Percentiles rank a stretch among this genome's conserved stretches.
phyloP scores from a whole-genome alignment of 2,329 filamentous ascomycete species.

The Ophiocordyceps unilateralis region DNA sequence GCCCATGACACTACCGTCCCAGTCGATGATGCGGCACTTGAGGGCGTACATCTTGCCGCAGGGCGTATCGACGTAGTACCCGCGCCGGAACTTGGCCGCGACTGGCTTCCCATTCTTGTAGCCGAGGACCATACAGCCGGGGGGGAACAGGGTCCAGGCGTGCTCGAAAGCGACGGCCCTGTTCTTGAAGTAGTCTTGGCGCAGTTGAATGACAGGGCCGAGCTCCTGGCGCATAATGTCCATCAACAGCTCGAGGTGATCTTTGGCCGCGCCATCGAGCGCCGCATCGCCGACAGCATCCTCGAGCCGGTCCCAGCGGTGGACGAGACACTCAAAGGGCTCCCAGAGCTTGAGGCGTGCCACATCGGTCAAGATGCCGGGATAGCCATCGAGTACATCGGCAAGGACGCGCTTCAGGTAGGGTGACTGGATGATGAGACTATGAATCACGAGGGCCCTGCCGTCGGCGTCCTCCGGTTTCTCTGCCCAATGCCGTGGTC shows the following conservation, averaged over 20 bases:
- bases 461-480: constrained; percentile 35
- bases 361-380: constrained; percentile 40
- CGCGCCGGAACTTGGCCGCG: constrained; percentile 20
- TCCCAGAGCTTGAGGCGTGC: constrained; percentile 42
- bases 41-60: constrained; percentile 22
- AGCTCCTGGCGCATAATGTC: constrained; percentile 32
- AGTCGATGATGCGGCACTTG: constrained; percentile 25
- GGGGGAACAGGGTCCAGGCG: constrained; percentile 35
- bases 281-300: constrained; percentile 9
- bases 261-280: constrained; percentile 22
- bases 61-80: constrained; percentile 18
- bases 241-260: constrained; percentile 29
- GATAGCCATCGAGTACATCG: constrained; percentile 38
- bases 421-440: constrained; percentile 46
- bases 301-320: constrained; percentile 39
- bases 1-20: constrained; percentile 29
- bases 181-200: constrained; percentile 33
- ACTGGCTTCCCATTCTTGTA: constrained; percentile 20
- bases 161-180: constrained; percentile 35
- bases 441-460: constrained; percentile 43
- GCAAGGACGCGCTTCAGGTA: constrained; percentile 38
- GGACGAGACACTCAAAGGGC: constrained; percentile 47
- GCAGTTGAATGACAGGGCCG: constrained; percentile 28
- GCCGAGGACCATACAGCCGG: constrained; percentile 23
- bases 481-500: constrained; percentile 4